Evolutionary conservation across 176 grass and related monocot species (phyloP), one percentile per base, ranked within the genome.

Genomic region (Oryza glaberrima): DNA sequence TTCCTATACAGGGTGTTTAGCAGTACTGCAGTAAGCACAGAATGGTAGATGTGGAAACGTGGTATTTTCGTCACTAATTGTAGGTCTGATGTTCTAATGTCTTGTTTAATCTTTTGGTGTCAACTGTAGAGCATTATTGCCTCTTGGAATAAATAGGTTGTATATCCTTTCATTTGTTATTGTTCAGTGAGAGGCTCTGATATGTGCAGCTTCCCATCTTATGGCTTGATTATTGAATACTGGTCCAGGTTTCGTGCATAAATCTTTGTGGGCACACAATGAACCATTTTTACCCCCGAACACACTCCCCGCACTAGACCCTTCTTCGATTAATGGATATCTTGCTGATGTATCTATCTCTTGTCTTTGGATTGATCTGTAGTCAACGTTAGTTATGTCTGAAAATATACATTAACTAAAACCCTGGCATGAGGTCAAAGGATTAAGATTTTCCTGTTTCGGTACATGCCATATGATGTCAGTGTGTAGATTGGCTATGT

Each of bases 101-200:
- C 1, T 83, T 70, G 41, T 19, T 72, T 26, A 25, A n/a, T 54
- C 11, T 78, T 41, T 77, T 22, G 73, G 2, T 41, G n/a, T 36
- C 19, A 9, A 56, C n/a, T 79, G 23, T 44, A 58, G 19, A 15
- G 54, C 16, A 9, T 9, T 7, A 30, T 84, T 67, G 19, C 66
- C 46, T 67, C 19, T 52, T 84, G 26, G 73, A 76, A 68, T 76
- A 12, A 76, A 68, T 76, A 12, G 19, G 30, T 4, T 75, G 38
- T 64, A 28, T 0, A 52, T 69, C 34, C 68, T 68, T 52, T 77
- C 8, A 23, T 72, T 72, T 88, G 10, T 22, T 32, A 54, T 67
- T 9, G 60, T 22, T 77, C 4, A 11, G 48, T 66, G 3, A 41
- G 28, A 65, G 67, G 36, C n/a, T 65, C 52, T 38, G 6, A 36